These are phyloP conservation scores for Amylocarpus encephaloides DNA, from an alignment of 2,329 filamentous ascomycete species.

Conservation along the genomic window DNA sequence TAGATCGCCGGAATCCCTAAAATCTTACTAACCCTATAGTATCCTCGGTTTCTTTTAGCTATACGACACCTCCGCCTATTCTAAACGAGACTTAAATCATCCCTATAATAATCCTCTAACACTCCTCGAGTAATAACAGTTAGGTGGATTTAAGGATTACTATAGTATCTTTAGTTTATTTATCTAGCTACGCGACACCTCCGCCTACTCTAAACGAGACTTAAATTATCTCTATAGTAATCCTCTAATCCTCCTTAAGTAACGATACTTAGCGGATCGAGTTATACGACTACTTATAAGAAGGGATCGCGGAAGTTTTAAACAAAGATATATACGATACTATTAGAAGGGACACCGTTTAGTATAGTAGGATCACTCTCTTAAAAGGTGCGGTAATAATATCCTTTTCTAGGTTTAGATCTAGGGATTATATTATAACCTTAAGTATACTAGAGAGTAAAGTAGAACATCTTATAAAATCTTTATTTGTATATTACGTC, in stretches of 20 bases:
- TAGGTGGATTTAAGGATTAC: too few relatives aligned
- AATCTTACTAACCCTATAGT: too few relatives aligned
- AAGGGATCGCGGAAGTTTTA: constrained; percentile 7
- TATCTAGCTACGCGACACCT: too few relatives aligned
- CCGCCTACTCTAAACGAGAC: not conserved
- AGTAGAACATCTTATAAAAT: constrained; percentile 8
- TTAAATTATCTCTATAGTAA: not conserved
- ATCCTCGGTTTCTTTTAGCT: not conserved
- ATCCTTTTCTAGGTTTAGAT: constrained; percentile 2
- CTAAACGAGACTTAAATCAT: not conserved
- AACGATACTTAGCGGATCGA: not conserved
- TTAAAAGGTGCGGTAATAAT: constrained; percentile 4
- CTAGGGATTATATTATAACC: constrained; percentile 10
- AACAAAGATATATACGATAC: constrained; percentile 3
- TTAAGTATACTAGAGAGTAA: constrained; percentile 7
- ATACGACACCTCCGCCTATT: not conserved
- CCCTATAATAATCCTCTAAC: too few relatives aligned
- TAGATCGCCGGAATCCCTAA: not conserved
- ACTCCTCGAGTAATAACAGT: too few relatives aligned
- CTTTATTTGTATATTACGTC: constrained; percentile 7
- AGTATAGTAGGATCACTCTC: constrained; percentile 3
- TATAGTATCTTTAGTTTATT: too few relatives aligned
- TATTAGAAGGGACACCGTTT: constrained; percentile 1
- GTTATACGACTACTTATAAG: constrained; percentile 1
- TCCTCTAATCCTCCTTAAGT: not conserved